phyloP scores from a whole-genome alignment of 805 yeast species.

The Hyphopichia homilentoma region DNA sequence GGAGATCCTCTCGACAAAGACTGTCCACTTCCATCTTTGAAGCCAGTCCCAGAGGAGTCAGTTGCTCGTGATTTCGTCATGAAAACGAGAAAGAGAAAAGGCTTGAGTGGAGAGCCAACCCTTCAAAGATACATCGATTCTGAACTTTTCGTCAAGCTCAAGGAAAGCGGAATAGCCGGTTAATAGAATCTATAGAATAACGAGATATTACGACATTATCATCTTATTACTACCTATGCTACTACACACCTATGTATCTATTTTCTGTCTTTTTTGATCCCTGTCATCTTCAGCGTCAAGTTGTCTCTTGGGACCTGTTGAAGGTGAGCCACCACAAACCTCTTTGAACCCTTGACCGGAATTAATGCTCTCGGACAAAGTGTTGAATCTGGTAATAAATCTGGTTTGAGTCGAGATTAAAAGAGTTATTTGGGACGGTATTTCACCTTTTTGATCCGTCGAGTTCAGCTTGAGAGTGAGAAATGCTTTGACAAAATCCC shows the following conservation, averaged over 20 bases:
- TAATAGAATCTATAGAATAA: background rate
- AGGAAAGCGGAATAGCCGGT: conserved; percentile 41
- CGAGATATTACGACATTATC: too few species aligned
- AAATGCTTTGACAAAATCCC: conserved; percentile 24
- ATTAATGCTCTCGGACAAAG: conserved; percentile 16
- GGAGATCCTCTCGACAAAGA: conserved; percentile 85
- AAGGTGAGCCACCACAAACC: too few species aligned
- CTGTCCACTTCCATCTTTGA: conserved; percentile 60
- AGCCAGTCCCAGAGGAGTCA: conserved; percentile 66
- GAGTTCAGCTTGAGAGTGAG: conserved; percentile 13
- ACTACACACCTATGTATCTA: conserved; percentile 1
- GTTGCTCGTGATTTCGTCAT: conserved; percentile 85
- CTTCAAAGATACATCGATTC: conserved; percentile 64
- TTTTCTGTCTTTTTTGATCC: conserved; percentile 2
- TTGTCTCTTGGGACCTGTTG: too few species aligned
- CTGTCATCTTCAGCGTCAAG: too few species aligned
- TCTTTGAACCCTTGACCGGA: conserved; percentile 16
- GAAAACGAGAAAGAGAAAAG: conserved; percentile 88
- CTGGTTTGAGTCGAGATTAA: conserved; percentile 17
- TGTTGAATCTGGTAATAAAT: conserved; percentile 25
- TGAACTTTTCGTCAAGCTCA: conserved; percentile 51
- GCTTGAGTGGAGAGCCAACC: conserved; percentile 69
- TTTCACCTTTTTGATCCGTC: background rate
- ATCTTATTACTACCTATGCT: too few species aligned
- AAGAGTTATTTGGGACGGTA: conserved; percentile 15